Base-by-base conservation (phyloP, 148 eudicot genomes). In the Pharnaceum exiguum region DNA sequence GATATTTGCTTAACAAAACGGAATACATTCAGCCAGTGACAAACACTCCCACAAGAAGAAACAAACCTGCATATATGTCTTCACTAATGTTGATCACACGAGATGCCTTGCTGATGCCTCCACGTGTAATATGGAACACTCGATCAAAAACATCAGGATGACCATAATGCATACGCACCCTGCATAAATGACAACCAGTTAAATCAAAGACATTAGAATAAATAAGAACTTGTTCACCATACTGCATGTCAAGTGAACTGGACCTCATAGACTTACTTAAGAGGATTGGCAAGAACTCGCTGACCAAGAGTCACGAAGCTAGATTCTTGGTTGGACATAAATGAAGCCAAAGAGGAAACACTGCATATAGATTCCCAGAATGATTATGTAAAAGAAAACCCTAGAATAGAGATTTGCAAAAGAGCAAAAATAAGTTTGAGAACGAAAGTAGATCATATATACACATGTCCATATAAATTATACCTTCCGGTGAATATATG, bases 121-220 rank as follows among this genome's bases (percentile, higher is more conserved):
- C 99, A 27, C 99, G 86, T 23, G 99, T 94, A 35, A 94, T 76
- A 67, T 94, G 99, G 73, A 94, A 94, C 65, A 94, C 85, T 77
- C 99, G 75, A 70, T 94, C 99, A 71, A 94, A 94, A 54, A 94
- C 91, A 83, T 94, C 99, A 7, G 99, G 99, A 77, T 94, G 99
- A 29, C 99, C 99, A 80, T 94, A 94, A 73, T 94, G 99, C 99
- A 94, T 94, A 40, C 99, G 96, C 19, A 89, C 91, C 87, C 99
- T 94, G 78, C 32, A 52, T 16, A 55, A 19, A 57, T 39, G 49
- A 63, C 39, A 36, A 51, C 16, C 25, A 44, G 36, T 56, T 49
- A 24, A 35, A 30, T 51, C 17, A 54, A 51, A 7, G 11, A 66
- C 13, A 37, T 39, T 3, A 36, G 5, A 37, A 35, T 38, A 10